Base-by-base conservation (phyloP, 768 basidiomycete species). In the Botryobasidium botryosum region DNA sequence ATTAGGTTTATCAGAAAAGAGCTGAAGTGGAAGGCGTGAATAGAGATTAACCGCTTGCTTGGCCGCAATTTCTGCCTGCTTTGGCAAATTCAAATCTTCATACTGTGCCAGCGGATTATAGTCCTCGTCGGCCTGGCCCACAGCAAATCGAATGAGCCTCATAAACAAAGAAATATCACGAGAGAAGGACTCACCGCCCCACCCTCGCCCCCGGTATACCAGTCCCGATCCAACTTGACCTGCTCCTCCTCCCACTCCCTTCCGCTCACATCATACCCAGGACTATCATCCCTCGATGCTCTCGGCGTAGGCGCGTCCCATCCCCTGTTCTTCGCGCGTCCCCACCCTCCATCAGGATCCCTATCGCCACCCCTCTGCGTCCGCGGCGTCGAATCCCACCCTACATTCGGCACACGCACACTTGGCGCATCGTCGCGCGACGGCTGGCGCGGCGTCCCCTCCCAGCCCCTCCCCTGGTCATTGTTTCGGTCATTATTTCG, bases 161-260 rank as follows among this genome's bases (percentile, higher is more conserved):
- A 10, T 8, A 15, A 8, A 23, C n/a, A 36, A 25, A 18, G 24
- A 23, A 25, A 5, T 17, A n/a, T n/a, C n/a, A n/a, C n/a, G n/a
- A n/a, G n/a, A 23, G 6, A 17, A 28, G 3, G 18, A 54, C 60
- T 55, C 47, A 81, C 81, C 17, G 74, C 77, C 18, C 80, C 84
- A 49, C 88, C 88, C 55, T 90, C 92, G 20, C 83, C 85, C 36
- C 82, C 79, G 43, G 75, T 79, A 57, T 97, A 99, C 94, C 94
- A 99, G 56, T 96, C 90, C 23, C 94, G 69, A 60, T 99, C 94
- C 55, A 96, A 57, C 48, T 71, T 70, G 10, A 88, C 70, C 59
- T 94, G 88, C 59, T 97, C 94, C 55, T 96, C 92, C 60, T 96
- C 94, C 94, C 92, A 99, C 55, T 94, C 92, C 40, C 82, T 68